Conservation (phyloP, 257 asterid genomes). For the Mitragyna speciosa region DNA sequence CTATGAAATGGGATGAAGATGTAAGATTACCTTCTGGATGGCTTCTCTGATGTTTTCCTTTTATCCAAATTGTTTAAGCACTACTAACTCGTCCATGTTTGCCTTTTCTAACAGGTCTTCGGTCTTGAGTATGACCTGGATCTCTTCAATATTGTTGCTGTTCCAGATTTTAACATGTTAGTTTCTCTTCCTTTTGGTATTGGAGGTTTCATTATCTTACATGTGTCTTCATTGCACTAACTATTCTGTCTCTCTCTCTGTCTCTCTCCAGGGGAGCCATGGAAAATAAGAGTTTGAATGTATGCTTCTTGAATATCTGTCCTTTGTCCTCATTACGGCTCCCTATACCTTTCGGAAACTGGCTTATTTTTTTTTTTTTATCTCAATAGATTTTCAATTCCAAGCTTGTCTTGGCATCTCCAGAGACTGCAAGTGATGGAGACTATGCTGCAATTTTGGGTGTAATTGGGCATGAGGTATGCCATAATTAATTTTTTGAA, state of each 20-base stretch:
- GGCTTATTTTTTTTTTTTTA: slow-evolving; percentile 18
- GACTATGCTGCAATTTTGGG: slow-evolving; percentile 99
- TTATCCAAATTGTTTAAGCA: slow-evolving; percentile 4
- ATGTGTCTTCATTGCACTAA: neutral
- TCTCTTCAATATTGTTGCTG: slow-evolving; percentile 93
- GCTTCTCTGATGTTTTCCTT: slow-evolving; percentile 13
- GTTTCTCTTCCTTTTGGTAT: slow-evolving; percentile 28
- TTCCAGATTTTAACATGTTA: slow-evolving; percentile 92
- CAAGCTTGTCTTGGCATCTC: slow-evolving; percentile 91
- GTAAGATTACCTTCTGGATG: slow-evolving; percentile 39
- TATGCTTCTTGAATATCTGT: slow-evolving; percentile 29
- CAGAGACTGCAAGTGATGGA: slow-evolving; percentile 90
- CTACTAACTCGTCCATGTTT: slow-evolving; percentile 15
- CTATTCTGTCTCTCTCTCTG: slow-evolving; percentile 20
- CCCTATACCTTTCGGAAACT: slow-evolving; percentile 3
- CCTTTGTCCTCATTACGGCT: neutral
- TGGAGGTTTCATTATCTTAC: slow-evolving; percentile 17
- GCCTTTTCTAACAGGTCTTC: slow-evolving; percentile 56
- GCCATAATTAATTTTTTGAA: slow-evolving; percentile 13
- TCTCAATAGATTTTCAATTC: slow-evolving; percentile 79
- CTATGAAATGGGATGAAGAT: slow-evolving; percentile 99
- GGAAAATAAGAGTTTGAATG: slow-evolving; percentile 98
- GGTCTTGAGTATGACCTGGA: slow-evolving; percentile 97
- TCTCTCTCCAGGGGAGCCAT: slow-evolving; percentile 87
- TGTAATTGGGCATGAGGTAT: slow-evolving; percentile 93